A percentile compares a stretch with the other conserved stretches of the same genome.
These are phyloP conservation scores for Salix purpurea DNA, from an alignment of 345 rosid genomes.

Conservation along the genomic window DNA sequence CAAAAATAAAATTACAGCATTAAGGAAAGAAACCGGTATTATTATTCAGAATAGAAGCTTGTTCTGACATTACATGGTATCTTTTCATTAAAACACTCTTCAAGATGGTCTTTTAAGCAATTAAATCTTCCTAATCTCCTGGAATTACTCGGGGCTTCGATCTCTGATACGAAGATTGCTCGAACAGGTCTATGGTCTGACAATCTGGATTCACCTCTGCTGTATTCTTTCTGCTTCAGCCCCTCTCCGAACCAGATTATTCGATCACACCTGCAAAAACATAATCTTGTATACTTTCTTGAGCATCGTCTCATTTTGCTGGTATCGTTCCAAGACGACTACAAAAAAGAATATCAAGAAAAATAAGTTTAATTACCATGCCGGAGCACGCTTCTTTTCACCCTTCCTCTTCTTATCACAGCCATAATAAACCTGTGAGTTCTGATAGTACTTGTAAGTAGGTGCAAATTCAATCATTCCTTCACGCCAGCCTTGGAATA, in stretches of 20 bases:
- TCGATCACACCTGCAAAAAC: slow-evolving; percentile 33
- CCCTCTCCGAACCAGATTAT: slow-evolving; percentile 36
- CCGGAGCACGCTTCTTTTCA: slow-evolving; percentile 74
- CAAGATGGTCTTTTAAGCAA: not conserved
- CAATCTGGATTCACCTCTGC: slow-evolving; percentile 24
- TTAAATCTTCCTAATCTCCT: not conserved
- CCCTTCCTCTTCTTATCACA: slow-evolving; percentile 50
- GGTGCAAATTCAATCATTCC: slow-evolving; percentile 83
- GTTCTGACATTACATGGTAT: not conserved
- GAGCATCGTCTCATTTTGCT: not conserved
- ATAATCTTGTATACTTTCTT: not conserved
- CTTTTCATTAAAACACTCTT: not conserved
- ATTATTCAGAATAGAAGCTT: not conserved
- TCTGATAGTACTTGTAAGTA: slow-evolving; percentile 69
- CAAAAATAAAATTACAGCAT: no score
- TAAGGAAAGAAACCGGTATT: not conserved
- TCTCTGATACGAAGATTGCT: slow-evolving; percentile 26
- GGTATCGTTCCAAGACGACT: not conserved
- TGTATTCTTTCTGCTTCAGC: slow-evolving; percentile 25
- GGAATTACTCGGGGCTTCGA: not conserved
- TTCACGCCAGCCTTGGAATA: slow-evolving; percentile 90
- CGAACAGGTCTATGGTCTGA: slow-evolving; percentile 37
- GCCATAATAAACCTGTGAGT: slow-evolving; percentile 68
- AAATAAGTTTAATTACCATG: slow-evolving; percentile 52
- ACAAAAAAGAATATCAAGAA: not conserved